Evolutionary conservation across 805 yeast species (phyloP).

Genomic region (Hanseniaspora guilliermondii): DNA sequence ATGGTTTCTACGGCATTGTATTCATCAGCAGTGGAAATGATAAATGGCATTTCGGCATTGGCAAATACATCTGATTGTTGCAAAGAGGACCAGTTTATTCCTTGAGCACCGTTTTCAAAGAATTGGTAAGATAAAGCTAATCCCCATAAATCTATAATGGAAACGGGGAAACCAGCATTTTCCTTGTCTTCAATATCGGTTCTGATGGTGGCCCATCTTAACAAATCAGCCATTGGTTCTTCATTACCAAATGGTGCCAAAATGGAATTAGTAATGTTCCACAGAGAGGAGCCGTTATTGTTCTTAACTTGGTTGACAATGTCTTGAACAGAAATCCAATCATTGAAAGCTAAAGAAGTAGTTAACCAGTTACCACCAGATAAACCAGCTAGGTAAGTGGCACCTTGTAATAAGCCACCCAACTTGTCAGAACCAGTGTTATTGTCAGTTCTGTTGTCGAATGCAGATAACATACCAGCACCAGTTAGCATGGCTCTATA

Average conservation of each 20-base stretch:
- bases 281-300: conserved; percentile 33
- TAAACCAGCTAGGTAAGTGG: conserved; percentile 63
- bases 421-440: conserved; percentile 41
- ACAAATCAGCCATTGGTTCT: conserved; percentile 39
- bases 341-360: conserved; percentile 55
- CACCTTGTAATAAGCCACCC: conserved; percentile 61
- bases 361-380: conserved; percentile 83
- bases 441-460: conserved; percentile 58
- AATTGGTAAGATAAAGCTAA: conserved; percentile 63
- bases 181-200: conserved; percentile 40
- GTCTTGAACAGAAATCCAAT: conserved; percentile 58
- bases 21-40: conserved; percentile 52
- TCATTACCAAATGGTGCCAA: conserved; percentile 48
- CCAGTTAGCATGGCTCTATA: conserved; percentile 79
- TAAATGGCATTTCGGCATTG: conserved; percentile 60
- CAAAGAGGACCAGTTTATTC: conserved; percentile 47
- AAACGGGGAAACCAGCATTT: conserved; percentile 53
- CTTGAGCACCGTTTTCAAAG: conserved; percentile 58
- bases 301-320: conserved; percentile 32
- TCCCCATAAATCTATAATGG: conserved; percentile 72
- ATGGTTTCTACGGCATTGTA: conserved; percentile 47
- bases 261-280: conserved; percentile 60
- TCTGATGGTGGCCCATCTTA: conserved; percentile 43
- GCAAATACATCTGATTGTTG: conserved; percentile 50
- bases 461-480: conserved; percentile 70